Percentiles rank a stretch among this genome's conserved stretches.
phyloP scores from a whole-genome alignment of 495 filamentous ascomycete genomes.

The Delitschia confertaspora region DNA sequence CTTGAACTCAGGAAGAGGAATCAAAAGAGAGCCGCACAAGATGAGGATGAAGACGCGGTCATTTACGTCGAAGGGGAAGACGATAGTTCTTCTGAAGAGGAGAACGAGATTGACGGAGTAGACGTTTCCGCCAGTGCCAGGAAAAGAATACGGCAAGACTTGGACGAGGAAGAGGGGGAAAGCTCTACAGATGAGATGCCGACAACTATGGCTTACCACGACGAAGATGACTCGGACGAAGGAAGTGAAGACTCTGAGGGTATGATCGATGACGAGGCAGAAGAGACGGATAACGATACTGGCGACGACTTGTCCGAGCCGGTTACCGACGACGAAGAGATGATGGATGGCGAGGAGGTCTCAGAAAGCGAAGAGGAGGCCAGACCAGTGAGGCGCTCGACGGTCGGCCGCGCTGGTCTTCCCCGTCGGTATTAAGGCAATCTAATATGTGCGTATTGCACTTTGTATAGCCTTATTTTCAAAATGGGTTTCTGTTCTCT shows the following conservation, averaged over 20 bases:
- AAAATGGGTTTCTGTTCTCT: slow-evolving; percentile 2
- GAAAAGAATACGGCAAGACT: slow-evolving; percentile 15
- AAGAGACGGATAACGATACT: slow-evolving; percentile 35
- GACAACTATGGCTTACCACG: slow-evolving; percentile 23
- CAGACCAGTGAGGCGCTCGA: slow-evolving; percentile 12
- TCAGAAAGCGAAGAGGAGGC: slow-evolving; percentile 27
- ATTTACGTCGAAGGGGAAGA: slow-evolving; percentile 74
- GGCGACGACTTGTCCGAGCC: slow-evolving; percentile 31
- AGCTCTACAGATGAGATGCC: slow-evolving; percentile 29
- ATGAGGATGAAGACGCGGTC: slow-evolving; percentile 65
- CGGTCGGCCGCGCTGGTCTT: slow-evolving; percentile 10
- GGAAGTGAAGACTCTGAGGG: slow-evolving; percentile 25
- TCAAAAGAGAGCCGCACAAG: slow-evolving; percentile 39
- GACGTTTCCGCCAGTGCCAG: slow-evolving; percentile 27
- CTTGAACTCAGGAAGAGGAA: slow-evolving; percentile 64
- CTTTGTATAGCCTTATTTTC: background rate
- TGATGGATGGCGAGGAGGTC: slow-evolving; percentile 31
- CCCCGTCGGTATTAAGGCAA: slow-evolving; percentile 2
- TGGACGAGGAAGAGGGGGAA: slow-evolving; percentile 25
- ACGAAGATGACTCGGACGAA: slow-evolving; percentile 17
- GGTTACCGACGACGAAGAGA: slow-evolving; percentile 26
- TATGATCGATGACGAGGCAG: slow-evolving; percentile 34
- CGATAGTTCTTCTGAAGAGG: slow-evolving; percentile 22
- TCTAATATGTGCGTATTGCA: background rate
- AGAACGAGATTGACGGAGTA: slow-evolving; percentile 35